Conservation (phyloP, 257 asterid genomes). For the Jacaranda copaia region DNA sequence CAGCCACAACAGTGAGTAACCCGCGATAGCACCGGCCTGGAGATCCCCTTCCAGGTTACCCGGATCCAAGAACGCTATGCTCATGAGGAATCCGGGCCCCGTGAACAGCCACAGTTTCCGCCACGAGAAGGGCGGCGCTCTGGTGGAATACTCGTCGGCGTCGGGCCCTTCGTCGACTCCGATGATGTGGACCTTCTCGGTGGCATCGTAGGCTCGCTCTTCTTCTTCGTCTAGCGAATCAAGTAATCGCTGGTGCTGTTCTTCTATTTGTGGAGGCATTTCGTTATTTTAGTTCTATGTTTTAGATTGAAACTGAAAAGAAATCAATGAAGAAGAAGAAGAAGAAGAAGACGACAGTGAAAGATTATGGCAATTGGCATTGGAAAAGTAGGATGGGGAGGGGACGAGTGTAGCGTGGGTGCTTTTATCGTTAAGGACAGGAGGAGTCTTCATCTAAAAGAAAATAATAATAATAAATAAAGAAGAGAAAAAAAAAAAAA, state of each 20-base stretch:
- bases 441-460: too few relatives aligned
- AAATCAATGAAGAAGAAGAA: constrained; percentile 9
- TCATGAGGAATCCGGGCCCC: constrained; percentile 85
- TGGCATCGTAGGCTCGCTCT: constrained; percentile 62
- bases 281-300: background rate
- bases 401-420: background rate
- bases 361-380: background rate
- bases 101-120: constrained; percentile 83
- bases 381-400: constrained; percentile 8
- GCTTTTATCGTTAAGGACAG: constrained; percentile 22
- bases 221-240: constrained; percentile 41
- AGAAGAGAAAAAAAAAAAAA: too few relatives aligned
- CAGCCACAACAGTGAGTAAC: constrained; percentile 76
- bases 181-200: constrained; percentile 64
- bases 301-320: background rate
- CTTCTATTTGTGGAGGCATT: constrained; percentile 45
- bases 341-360: background rate
- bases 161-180: constrained; percentile 55
- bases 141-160: constrained; percentile 50
- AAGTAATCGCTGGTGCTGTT: constrained; percentile 39
- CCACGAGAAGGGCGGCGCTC: constrained; percentile 77
- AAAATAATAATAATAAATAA: too few relatives aligned
- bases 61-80: constrained; percentile 86
- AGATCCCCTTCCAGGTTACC: constrained; percentile 90
- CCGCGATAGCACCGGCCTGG: constrained; percentile 87